phyloP scores from a whole-genome alignment of 257 asterid genomes.

The Cruciata laevipes region DNA sequence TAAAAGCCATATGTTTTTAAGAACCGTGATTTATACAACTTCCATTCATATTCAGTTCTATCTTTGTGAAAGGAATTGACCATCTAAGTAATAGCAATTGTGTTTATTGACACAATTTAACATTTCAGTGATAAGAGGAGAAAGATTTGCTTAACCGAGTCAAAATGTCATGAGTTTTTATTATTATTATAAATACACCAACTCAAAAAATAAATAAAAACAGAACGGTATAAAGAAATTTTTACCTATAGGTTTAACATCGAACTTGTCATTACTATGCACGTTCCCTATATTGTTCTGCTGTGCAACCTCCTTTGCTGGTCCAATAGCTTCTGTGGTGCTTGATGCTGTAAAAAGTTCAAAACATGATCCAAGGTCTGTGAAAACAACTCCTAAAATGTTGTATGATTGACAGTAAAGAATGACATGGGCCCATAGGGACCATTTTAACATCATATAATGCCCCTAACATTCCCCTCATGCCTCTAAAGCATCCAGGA shows the following conservation, averaged over 20 bases:
- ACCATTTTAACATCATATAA: not conserved
- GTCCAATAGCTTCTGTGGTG: conserved; percentile 12
- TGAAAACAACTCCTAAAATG: not conserved
- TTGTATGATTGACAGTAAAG: not conserved
- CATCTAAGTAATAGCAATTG: not conserved
- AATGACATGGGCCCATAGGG: not conserved
- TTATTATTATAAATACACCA: not conserved
- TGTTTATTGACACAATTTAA: not conserved
- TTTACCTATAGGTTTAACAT: conserved; percentile 36
- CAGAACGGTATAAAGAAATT: conserved; percentile 1
- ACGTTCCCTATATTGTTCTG: conserved; percentile 23
- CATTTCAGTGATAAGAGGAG: not conserved
- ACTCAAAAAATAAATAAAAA: conserved; percentile 1
- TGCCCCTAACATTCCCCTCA: not conserved
- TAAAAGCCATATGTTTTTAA: not conserved
- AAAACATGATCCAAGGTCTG: not conserved
- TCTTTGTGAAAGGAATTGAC: not conserved
- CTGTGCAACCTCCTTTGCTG: conserved; percentile 24
- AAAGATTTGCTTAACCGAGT: not conserved
- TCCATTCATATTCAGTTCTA: not conserved
- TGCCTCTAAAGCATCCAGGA: not conserved
- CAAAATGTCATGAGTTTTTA: not conserved
- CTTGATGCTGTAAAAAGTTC: conserved; percentile 19
- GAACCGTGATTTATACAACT: not conserved
- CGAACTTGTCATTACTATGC: conserved; percentile 18